Percentiles rank a stretch among this genome's conserved stretches.
phyloP scores from a whole-genome alignment of 768 basidiomycete genomes.

The Rhizopogon roseolus region DNA sequence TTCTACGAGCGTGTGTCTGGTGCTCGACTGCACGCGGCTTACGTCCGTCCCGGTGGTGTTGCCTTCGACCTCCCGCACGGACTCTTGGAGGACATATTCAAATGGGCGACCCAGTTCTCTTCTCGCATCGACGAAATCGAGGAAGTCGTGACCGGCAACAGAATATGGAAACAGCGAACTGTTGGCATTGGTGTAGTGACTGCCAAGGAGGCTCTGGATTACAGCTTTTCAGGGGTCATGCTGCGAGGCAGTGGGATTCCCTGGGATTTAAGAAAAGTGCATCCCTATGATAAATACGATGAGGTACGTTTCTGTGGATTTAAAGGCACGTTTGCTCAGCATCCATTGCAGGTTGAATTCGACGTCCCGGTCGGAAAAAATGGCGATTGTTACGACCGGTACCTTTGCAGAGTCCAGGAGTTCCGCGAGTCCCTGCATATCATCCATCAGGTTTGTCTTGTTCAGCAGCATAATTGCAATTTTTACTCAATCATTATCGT shows the following conservation, averaged over 20 bases:
- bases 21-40: conserved; percentile 96
- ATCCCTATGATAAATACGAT: conserved; percentile 95
- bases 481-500: background rate
- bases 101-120: conserved; percentile 94
- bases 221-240: conserved; percentile 97
- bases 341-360: conserved; percentile 72
- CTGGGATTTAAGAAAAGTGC: conserved; percentile 91
- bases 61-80: conserved; percentile 97
- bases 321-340: background rate
- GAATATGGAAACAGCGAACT: conserved; percentile 97
- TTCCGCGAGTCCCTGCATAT: conserved; percentile 94
- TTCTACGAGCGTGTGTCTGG: conserved; percentile 99
- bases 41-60: conserved; percentile 95
- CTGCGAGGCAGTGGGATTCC: conserved; percentile 87
- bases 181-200: conserved; percentile 87
- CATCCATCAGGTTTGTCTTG: conserved; percentile 57
- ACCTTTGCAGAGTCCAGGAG: conserved; percentile 96
- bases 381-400: conserved; percentile 97
- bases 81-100: conserved; percentile 97
- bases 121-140: conserved; percentile 94
- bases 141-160: conserved; percentile 95
- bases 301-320: conserved; percentile 46
- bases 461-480: background rate
- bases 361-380: conserved; percentile 96
- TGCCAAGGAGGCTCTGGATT: conserved; percentile 88